A percentile compares a stretch with the other conserved stretches of the same genome.
These are phyloP conservation scores for Yamadazyma scolyti DNA, from an alignment of 805 yeast genomes.

Conservation along the genomic window DNA sequence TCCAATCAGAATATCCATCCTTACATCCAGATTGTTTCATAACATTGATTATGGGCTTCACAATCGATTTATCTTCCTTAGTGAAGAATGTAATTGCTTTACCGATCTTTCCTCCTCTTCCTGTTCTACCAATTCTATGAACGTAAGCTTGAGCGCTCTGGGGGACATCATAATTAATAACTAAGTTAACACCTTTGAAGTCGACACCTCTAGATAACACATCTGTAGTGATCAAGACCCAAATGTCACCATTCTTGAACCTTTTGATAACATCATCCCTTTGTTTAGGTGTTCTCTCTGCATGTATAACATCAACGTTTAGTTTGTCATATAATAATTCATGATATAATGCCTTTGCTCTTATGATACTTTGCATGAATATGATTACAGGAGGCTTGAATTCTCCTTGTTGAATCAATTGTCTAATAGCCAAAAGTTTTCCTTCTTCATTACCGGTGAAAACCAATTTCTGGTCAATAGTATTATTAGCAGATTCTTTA, in stretches of 20 bases:
- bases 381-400: constrained; percentile 91
- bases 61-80: constrained; percentile 72
- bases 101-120: constrained; percentile 88
- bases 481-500: constrained; percentile 85
- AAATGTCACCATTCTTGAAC: constrained; percentile 84
- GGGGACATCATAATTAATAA: constrained; percentile 96
- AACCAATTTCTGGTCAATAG: constrained; percentile 77
- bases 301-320: constrained; percentile 93
- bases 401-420: constrained; percentile 77
- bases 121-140: constrained; percentile 98
- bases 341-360: constrained; percentile 94
- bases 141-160: constrained; percentile 91
- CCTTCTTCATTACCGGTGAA: constrained; percentile 95
- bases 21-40: constrained; percentile 88
- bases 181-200: constrained; percentile 91
- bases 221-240: constrained; percentile 97
- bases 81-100: constrained; percentile 90
- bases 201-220: constrained; percentile 96
- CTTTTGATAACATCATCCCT: constrained; percentile 80
- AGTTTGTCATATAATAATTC: constrained; percentile 88
- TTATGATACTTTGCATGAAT: constrained; percentile 83
- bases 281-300: constrained; percentile 87
- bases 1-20: constrained; percentile 70
- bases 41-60: constrained; percentile 85
- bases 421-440: constrained; percentile 87